Conservation (phyloP, 352 stramenopile genomes). For the Globisporangium paddicum region DNA sequence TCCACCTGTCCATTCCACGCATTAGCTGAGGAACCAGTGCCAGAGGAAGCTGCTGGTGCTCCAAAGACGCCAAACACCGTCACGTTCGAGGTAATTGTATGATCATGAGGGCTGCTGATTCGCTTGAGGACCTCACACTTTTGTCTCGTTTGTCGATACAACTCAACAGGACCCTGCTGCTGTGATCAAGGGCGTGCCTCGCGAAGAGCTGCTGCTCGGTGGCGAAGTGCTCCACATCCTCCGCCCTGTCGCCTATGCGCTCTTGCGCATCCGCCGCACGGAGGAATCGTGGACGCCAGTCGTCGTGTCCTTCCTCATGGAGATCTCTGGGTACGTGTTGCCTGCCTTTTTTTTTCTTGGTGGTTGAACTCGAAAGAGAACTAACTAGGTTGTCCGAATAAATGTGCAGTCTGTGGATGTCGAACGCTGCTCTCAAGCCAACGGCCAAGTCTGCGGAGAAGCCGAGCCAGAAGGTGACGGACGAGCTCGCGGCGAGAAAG, state of each 20-base stretch:
- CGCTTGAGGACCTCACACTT: background rate
- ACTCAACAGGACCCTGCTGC: constrained; percentile 42
- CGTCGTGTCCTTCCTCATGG: constrained; percentile 49
- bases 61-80: constrained; percentile 30
- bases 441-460: constrained; percentile 8
- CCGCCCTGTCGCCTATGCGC: constrained; percentile 62
- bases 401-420: constrained; percentile 42
- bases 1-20: background rate
- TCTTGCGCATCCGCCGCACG: constrained; percentile 52
- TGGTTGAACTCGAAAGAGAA: background rate
- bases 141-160: background rate
- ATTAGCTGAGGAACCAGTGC: constrained; percentile 18
- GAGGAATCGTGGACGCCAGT: constrained; percentile 61
- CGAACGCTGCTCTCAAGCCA: constrained; percentile 44
- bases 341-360: background rate
- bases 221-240: constrained; percentile 79
- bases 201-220: constrained; percentile 45
- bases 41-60: constrained; percentile 16
- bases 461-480: constrained; percentile 35
- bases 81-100: constrained; percentile 58
- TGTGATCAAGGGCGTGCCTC: constrained; percentile 23
- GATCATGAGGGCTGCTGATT: background rate
- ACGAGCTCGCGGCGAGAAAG: constrained; percentile 63
- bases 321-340: constrained; percentile 46
- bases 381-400: constrained; percentile 2